Percentiles rank a stretch among this genome's conserved stretches.
These are phyloP conservation scores for Osmanthus fragrans DNA, from an alignment of 257 asterid genomes.

Conservation along the genomic window DNA sequence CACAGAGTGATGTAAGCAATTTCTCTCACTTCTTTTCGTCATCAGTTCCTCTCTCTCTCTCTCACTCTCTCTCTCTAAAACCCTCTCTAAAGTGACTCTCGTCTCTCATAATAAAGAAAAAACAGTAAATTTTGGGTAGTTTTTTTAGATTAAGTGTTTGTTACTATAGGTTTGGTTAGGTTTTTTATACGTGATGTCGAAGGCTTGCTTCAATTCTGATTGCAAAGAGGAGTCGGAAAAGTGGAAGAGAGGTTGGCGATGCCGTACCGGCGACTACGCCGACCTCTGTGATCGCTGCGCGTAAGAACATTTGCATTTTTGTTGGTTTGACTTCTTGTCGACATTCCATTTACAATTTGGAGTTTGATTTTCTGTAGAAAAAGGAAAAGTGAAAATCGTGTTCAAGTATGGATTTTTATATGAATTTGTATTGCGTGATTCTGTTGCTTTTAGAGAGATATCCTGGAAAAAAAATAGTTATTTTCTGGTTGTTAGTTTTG, in stretches of 20 bases:
- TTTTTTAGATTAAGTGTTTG: background rate
- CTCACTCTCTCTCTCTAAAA: background rate
- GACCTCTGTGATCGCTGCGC: slow-evolving; percentile 96
- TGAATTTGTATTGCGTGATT: background rate
- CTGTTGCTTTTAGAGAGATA: background rate
- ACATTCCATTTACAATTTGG: slow-evolving; percentile 7
- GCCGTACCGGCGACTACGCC: slow-evolving; percentile 93
- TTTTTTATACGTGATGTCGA: slow-evolving; percentile 35
- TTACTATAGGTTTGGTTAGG: slow-evolving; percentile 24
- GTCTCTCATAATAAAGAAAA: slow-evolving; percentile 6
- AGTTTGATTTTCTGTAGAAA: background rate
- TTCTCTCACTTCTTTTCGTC: slow-evolving; percentile 6
- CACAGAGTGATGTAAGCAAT: background rate
- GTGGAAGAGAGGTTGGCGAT: slow-evolving; percentile 86
- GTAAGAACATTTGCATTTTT: slow-evolving; percentile 43
- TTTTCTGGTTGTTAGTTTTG: slow-evolving; percentile 11
- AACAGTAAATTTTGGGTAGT: background rate
- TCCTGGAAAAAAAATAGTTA: background rate
- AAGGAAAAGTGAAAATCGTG: slow-evolving; percentile 7
- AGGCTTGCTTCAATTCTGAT: slow-evolving; percentile 75
- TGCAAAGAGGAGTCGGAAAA: slow-evolving; percentile 59
- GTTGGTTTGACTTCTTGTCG: background rate
- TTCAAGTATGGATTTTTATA: background rate
- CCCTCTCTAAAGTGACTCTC: background rate
- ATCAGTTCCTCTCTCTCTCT: slow-evolving; percentile 12